phyloP scores from a whole-genome alignment of 75 land plant species.

The Selaginella tamariscina region DNA sequence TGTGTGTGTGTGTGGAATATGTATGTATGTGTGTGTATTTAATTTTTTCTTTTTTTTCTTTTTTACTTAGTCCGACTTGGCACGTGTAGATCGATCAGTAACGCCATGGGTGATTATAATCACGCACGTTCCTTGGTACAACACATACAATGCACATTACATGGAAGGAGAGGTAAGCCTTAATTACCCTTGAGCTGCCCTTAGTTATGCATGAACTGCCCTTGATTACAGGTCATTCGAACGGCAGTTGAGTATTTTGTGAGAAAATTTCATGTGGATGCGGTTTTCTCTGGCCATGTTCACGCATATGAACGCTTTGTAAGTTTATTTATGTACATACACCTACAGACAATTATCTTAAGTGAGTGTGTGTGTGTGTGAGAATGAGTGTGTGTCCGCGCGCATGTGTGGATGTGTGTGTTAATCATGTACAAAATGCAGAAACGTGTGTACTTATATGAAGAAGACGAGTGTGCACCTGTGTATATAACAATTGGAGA shows the following conservation, averaged over 20 bases:
- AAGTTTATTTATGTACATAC: background rate
- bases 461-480: background rate
- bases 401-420: too few relatives aligned
- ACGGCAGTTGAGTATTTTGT: slow-evolving; percentile 1
- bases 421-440: too few relatives aligned
- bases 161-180: background rate
- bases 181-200: background rate
- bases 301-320: background rate
- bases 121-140: slow-evolving; percentile 12
- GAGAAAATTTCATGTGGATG: slow-evolving; percentile 4
- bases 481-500: background rate
- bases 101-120: slow-evolving; percentile 9
- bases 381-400: too few relatives aligned
- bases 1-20: too few relatives aligned
- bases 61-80: background rate
- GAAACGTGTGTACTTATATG: background rate
- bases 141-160: slow-evolving; percentile 4
- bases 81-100: background rate
- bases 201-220: too few relatives aligned
- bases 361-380: background rate
- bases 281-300: background rate
- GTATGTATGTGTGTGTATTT: too few relatives aligned
- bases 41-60: background rate
- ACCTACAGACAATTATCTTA: background rate
- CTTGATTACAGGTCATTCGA: too few relatives aligned